Base-by-base conservation (phyloP, 2,329 filamentous ascomycete species). In the Phialophora verrucosa region DNA sequence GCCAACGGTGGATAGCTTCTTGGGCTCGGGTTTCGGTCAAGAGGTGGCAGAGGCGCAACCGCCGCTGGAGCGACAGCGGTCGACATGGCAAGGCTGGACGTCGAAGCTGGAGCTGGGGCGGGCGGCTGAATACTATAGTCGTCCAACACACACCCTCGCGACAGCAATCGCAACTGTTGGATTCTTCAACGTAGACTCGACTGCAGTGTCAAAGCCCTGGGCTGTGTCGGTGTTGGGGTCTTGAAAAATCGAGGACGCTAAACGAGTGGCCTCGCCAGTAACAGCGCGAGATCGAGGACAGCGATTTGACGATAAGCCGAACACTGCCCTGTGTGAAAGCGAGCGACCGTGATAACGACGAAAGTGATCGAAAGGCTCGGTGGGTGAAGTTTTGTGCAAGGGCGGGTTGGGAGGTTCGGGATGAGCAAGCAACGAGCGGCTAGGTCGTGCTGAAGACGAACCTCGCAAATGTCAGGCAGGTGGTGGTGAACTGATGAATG, bases 41-140 rank as follows among this genome's bases (percentile, higher is more conserved):
- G 76, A 69, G 80, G 76, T 58, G 79, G 75, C 72, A 82, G 75
- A 60, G 81, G 75, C 67, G 81, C 76, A 60, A 78, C 75, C 59
- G 79, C 74, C 58, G 79, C 77, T 72, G 80, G 76, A 67, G 81
- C 82, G 72, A 83, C 81, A 58, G 78, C 81, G 64, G 81, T 83
- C 66, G 81, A 83, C 81, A 83, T 83, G 69, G 66, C 67, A 62
- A 62, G 62, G 47, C 35, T 57, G 57, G 54, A 55, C 27, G 60
- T 56, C 12, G 23, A 44, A 27, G 38, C 35, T 17, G 35, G 12
- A 12, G 51, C 29, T 8, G 14, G n/a, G 56, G 23, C 58, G 50
- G 42, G 38, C 44, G 59, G 59, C 31, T 42, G 29, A 53, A 31
- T 17, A 29, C 5, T 61, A 20, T 20, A 25, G 49, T 51, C 51